Conservation (phyloP, 1,284 basidiomycete genomes). For the Moniliella sp. region DNA sequence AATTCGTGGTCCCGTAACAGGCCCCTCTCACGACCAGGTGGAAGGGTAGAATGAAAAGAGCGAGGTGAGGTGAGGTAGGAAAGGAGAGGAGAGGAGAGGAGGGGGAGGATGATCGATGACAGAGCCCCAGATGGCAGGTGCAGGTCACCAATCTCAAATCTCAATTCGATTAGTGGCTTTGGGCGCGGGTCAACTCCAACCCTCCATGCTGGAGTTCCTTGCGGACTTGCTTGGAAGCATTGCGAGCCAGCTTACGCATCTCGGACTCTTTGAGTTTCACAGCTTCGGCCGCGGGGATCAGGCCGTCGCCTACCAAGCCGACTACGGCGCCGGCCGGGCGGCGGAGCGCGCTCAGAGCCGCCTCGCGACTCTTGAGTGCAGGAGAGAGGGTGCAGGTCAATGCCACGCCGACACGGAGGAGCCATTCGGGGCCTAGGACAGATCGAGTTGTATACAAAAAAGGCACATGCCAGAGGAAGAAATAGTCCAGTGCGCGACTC, state of each 20-base stretch:
- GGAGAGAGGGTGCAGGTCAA: too few species aligned
- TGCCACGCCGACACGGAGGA: constrained; percentile 57
- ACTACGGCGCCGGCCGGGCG: too few species aligned
- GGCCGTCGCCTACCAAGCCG: constrained; percentile 38
- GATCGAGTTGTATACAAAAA: too few species aligned
- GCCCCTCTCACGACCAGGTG: too few species aligned
- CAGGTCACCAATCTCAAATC: constrained; percentile 1
- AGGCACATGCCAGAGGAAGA: too few species aligned
- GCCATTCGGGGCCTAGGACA: constrained; percentile 53
- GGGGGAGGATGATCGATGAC: not conserved
- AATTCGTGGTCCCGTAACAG: too few species aligned
- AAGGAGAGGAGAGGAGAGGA: not conserved
- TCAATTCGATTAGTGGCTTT: not conserved
- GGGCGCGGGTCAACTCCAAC: constrained; percentile 1
- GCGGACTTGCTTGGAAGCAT: constrained; percentile 18
- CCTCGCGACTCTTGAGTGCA: too few species aligned
- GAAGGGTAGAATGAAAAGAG: not conserved
- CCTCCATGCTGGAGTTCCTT: constrained; percentile 1
- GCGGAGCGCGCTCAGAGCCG: constrained; percentile 9
- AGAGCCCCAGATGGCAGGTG: not conserved
- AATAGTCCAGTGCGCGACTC: too few species aligned
- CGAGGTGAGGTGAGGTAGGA: not conserved
- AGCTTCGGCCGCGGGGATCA: constrained; percentile 45
- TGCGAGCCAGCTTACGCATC: constrained; percentile 44
- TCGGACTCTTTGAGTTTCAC: constrained; percentile 64